These are phyloP conservation scores for Claviceps sorghi DNA, from an alignment of 2,329 filamentous ascomycete genomes.

Conservation along the genomic window DNA sequence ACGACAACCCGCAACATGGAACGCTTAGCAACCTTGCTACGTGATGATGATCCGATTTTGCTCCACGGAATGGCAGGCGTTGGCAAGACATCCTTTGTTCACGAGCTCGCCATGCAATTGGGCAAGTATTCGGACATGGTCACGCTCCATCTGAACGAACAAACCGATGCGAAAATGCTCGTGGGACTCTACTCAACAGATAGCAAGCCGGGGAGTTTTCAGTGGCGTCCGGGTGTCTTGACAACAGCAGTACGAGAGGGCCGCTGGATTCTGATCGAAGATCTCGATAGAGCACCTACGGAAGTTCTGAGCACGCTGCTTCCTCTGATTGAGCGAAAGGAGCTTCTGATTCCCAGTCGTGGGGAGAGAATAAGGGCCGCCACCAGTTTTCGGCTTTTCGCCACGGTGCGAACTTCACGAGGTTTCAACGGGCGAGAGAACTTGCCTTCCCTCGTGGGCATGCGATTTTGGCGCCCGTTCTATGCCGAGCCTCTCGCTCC, in stretches of 20 bases:
- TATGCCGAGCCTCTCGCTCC: slow-evolving; percentile 50
- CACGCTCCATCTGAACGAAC: slow-evolving; percentile 90
- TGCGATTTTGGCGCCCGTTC: slow-evolving; percentile 75
- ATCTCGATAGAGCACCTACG: slow-evolving; percentile 84
- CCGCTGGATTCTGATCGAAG: slow-evolving; percentile 93
- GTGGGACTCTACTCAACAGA: slow-evolving; percentile 89
- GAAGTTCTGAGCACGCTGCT: slow-evolving; percentile 89
- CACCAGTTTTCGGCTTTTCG: slow-evolving; percentile 77
- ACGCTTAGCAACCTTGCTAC: slow-evolving; percentile 51
- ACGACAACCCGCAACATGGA: slow-evolving; percentile 63
- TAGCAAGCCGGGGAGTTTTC: slow-evolving; percentile 73
- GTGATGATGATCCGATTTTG: slow-evolving; percentile 56
- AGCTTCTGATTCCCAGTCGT: slow-evolving; percentile 76
- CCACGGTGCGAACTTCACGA: slow-evolving; percentile 67
- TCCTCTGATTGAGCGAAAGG: slow-evolving; percentile 82
- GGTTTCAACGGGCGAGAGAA: slow-evolving; percentile 54
- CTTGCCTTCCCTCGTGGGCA: slow-evolving; percentile 61
- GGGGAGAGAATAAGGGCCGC: slow-evolving; percentile 75
- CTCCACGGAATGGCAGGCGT: slow-evolving; percentile 72
- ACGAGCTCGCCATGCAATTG: slow-evolving; percentile 66
- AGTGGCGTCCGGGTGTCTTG: slow-evolving; percentile 82
- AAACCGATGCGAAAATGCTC: slow-evolving; percentile 93
- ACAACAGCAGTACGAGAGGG: slow-evolving; percentile 90
- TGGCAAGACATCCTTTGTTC: slow-evolving; percentile 78
- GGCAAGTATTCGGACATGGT: slow-evolving; percentile 73